phyloP scores from a whole-genome alignment of 345 rosid genomes.

The Linum lewisii region DNA sequence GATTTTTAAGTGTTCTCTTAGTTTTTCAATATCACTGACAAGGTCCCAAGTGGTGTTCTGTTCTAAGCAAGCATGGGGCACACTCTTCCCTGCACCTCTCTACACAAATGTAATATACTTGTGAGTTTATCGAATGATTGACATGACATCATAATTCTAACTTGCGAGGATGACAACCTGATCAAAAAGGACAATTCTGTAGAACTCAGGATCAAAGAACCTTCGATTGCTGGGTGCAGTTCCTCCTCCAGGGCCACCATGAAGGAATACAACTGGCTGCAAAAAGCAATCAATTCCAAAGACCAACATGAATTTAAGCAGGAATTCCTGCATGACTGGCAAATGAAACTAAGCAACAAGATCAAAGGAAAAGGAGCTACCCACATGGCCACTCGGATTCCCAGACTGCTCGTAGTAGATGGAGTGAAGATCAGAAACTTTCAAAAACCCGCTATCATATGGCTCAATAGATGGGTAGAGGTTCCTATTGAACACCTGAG shows the following conservation, averaged over 20 bases:
- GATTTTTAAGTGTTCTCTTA: conserved; percentile 68
- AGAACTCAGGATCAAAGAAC: conserved; percentile 81
- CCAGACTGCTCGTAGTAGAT: conserved; percentile 90
- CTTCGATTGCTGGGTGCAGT: conserved; percentile 64
- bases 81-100: conserved; percentile 96
- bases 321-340: too few species aligned
- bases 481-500: conserved; percentile 27
- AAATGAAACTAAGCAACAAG: too few species aligned
- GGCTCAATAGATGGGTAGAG: conserved; percentile 68
- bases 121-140: background rate
- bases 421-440: conserved; percentile 73
- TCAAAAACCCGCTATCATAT: conserved; percentile 48
- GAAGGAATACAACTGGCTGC: conserved; percentile 95
- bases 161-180: conserved; percentile 47
- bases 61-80: conserved; percentile 92
- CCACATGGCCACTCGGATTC: conserved; percentile 76
- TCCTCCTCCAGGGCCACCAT: conserved; percentile 99
- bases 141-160: conserved; percentile 3
- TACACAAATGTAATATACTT: conserved; percentile 9
- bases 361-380: conserved; percentile 15
- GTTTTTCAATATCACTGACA: conserved; percentile 70
- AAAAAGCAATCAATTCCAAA: conserved; percentile 17
- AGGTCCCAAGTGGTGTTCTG: conserved; percentile 94
- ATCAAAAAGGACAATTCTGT: conserved; percentile 74
- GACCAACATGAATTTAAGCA: too few species aligned